Evolutionary conservation across 2,329 filamentous ascomycete species (phyloP).

Genomic region (Fusarium sp.): DNA sequence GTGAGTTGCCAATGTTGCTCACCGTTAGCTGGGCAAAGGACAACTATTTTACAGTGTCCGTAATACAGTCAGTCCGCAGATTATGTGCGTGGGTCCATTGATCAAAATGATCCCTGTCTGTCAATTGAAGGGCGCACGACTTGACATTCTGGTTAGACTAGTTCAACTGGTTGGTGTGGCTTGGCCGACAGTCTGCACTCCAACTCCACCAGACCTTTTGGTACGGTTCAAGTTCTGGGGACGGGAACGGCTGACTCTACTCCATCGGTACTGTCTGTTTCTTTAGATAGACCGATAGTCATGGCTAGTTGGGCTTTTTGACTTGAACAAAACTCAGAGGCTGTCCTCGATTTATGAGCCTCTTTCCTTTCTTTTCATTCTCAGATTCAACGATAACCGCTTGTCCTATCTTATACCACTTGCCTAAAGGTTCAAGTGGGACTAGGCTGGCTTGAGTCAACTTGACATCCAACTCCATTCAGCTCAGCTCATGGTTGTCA

Average conservation of each 20-base stretch:
- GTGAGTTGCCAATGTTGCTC: neutral
- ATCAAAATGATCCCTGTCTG: conserved; percentile 40
- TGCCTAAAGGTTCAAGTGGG: conserved; percentile 23
- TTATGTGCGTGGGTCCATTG: conserved; percentile 26
- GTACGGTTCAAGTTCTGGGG: conserved; percentile 20
- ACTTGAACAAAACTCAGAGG: conserved; percentile 44
- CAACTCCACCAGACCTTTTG: conserved; percentile 25
- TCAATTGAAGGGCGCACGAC: conserved; percentile 47
- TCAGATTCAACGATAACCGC: conserved; percentile 10
- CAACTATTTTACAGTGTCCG: conserved; percentile 32
- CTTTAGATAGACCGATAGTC: conserved; percentile 23
- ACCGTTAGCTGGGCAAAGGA: neutral
- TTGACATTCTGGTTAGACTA: conserved; percentile 44
- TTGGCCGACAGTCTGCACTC: conserved; percentile 31
- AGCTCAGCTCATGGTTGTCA: conserved; percentile 24
- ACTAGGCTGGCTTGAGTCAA: conserved; percentile 1
- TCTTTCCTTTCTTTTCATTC: conserved; percentile 19
- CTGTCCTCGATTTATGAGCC: conserved; percentile 21
- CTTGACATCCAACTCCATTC: conserved; percentile 9
- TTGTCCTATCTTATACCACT: conserved; percentile 16
- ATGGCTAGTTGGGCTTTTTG: conserved; percentile 17
- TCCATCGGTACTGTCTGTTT: conserved; percentile 15
- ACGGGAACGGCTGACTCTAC: conserved; percentile 26
- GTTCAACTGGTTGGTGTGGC: conserved; percentile 33
- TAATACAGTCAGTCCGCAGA: conserved; percentile 18